A percentile compares a stretch with the other conserved stretches of the same genome.
phyloP scores from a whole-genome alignment of 768 basidiomycete genomes.

The Asterophora parasitica region DNA sequence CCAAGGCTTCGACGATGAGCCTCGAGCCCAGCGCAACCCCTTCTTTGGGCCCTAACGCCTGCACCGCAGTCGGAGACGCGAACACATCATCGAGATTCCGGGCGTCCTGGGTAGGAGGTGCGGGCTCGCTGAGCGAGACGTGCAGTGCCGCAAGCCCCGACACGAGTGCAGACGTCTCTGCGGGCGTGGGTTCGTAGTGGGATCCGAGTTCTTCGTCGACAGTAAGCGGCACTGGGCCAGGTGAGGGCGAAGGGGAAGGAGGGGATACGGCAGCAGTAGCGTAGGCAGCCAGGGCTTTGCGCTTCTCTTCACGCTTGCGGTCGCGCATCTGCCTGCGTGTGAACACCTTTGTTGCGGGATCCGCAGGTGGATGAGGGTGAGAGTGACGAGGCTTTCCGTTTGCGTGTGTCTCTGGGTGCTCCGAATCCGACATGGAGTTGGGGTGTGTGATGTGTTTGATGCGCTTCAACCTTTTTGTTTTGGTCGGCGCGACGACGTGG shows the following conservation, averaged over 20 bases:
- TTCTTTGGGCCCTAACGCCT: no score
- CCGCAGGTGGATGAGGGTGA: constrained; percentile 3
- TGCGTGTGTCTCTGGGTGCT: neutral
- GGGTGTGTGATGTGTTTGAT: constrained; percentile 25
- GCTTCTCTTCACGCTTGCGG: constrained; percentile 45
- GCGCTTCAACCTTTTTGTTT: constrained; percentile 38
- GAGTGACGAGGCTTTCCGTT: neutral
- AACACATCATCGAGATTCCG: constrained; percentile 32
- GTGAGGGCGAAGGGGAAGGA: neutral
- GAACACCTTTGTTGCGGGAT: constrained; percentile 24
- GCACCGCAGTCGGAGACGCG: constrained; percentile 23
- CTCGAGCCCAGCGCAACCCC: constrained; percentile 19
- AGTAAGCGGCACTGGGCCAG: neutral
- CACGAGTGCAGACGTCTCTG: constrained; percentile 14
- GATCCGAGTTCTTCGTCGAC: neutral
- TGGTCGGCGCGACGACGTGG: constrained; percentile 25
- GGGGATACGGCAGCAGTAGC: constrained; percentile 15
- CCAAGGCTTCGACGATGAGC: constrained; percentile 77
- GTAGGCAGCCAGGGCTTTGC: constrained; percentile 28
- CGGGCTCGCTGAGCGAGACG: constrained; percentile 10
- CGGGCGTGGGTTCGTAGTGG: neutral
- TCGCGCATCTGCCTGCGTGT: constrained; percentile 45
- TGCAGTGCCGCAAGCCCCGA: constrained; percentile 15
- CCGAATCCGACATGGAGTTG: constrained; percentile 15
- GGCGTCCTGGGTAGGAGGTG: neutral